Evolutionary conservation across 2,329 filamentous ascomycete species (phyloP).

Genomic region (Paraphaeosphaeria minitans): DNA sequence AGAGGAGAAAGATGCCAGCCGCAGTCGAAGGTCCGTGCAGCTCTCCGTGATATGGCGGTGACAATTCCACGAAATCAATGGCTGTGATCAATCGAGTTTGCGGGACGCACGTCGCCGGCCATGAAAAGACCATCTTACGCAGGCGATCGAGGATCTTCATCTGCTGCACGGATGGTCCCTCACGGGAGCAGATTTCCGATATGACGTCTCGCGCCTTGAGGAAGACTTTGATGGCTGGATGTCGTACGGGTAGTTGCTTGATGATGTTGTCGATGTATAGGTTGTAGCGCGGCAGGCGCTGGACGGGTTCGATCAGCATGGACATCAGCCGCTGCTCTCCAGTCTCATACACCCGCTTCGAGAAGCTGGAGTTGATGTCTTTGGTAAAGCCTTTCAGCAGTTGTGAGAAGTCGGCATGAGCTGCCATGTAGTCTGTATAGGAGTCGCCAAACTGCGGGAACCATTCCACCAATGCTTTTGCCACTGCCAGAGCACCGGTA

Average conservation of each 20-base stretch:
- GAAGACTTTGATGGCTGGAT: conserved; percentile 81
- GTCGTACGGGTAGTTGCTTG: conserved; percentile 79
- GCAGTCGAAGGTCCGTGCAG: conserved; percentile 52
- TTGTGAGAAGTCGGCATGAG: conserved; percentile 84
- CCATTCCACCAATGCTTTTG: conserved; percentile 84
- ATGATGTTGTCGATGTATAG: conserved; percentile 96
- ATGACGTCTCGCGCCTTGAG: conserved; percentile 91
- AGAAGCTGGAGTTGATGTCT: conserved; percentile 80
- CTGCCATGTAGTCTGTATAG: conserved; percentile 91
- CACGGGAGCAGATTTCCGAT: conserved; percentile 94
- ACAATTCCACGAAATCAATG: conserved; percentile 77
- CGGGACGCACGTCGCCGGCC: conserved; percentile 74
- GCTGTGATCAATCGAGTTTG: conserved; percentile 80
- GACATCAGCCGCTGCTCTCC: conserved; percentile 92
- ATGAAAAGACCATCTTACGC: conserved; percentile 75
- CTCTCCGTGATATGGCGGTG: conserved; percentile 69
- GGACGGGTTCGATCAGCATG: conserved; percentile 92
- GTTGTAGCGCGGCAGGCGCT: conserved; percentile 91
- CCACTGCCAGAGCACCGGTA: conserved; percentile 77
- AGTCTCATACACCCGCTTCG: conserved; percentile 76
- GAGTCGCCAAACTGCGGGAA: conserved; percentile 90
- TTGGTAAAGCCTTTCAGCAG: conserved; percentile 78
- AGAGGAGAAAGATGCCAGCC: conserved; percentile 77
- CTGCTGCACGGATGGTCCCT: conserved; percentile 71
- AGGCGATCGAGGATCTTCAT: conserved; percentile 75